Conservation (phyloP, 345 rosid genomes). For the Cardamine occulta region DNA sequence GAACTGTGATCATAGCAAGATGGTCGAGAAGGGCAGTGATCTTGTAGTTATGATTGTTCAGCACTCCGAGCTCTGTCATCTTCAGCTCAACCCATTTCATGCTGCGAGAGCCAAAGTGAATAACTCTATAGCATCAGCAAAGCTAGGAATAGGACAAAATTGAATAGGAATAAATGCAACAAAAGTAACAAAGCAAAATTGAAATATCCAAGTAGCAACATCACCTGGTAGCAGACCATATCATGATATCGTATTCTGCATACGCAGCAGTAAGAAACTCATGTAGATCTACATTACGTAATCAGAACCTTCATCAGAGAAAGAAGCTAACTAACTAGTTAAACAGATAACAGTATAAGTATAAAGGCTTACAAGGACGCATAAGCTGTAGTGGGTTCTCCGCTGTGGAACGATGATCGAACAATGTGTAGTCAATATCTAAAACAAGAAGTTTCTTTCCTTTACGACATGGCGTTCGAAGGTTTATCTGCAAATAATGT, state of each 20-base stretch:
- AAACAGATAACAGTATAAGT: neutral
- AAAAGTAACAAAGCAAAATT: neutral
- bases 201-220: neutral
- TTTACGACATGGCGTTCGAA: conserved; percentile 71
- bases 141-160: neutral
- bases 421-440: conserved; percentile 93
- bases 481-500: conserved; percentile 59
- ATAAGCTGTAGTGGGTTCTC: conserved; percentile 90
- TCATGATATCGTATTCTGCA: conserved; percentile 90
- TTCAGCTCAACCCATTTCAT: conserved; percentile 99
- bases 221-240: conserved; percentile 98
- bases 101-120: conserved; percentile 50
- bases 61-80: conserved; percentile 97
- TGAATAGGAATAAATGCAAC: neutral
- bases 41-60: conserved; percentile 84
- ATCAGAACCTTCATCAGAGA: neutral
- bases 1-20: conserved; percentile 94
- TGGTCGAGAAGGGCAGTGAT: conserved; percentile 93
- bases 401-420: conserved; percentile 94
- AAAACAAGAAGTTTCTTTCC: conserved; percentile 93
- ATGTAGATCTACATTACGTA: conserved; percentile 74
- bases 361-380: conserved; percentile 79
- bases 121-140: conserved; percentile 9
- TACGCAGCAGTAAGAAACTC: conserved; percentile 94
- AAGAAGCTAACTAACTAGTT: neutral